Percentiles rank a stretch among this genome's conserved stretches.
Evolutionary conservation across 768 basidiomycete genomes (phyloP).

Genomic region (Glaciozyma antarctica): DNA sequence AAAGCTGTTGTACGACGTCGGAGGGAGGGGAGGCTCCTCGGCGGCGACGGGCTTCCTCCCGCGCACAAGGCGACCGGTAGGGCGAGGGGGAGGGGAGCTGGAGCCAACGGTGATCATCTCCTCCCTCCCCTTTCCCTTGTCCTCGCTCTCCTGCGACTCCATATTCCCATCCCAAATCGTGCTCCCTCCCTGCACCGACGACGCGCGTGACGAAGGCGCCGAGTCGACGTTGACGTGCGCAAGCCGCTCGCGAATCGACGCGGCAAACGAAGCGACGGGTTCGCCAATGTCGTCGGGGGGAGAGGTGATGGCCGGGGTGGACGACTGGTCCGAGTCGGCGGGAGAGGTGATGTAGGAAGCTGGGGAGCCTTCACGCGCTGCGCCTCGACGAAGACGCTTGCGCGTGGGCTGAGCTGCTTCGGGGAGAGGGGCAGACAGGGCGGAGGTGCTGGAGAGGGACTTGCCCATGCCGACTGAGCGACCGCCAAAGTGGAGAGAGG

Average conservation of each 20-base stretch:
- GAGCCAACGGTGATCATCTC: neutral
- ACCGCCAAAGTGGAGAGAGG: neutral
- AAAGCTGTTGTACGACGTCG: neutral
- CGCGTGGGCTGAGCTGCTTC: neutral
- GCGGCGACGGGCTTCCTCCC: neutral
- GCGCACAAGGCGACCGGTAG: neutral
- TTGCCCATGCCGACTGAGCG: neutral
- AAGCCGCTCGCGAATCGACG: conserved; percentile 16
- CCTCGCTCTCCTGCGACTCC: neutral
- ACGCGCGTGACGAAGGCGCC: conserved; percentile 5
- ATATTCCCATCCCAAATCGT: neutral
- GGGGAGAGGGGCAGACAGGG: neutral
- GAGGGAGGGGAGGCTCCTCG: conserved; percentile 1
- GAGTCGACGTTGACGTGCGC: conserved; percentile 28
- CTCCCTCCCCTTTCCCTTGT: neutral
- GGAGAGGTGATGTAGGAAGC: neutral
- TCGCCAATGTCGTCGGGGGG: neutral
- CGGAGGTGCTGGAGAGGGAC: neutral
- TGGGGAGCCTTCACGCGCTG: neutral
- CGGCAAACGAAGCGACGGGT: conserved; percentile 7
- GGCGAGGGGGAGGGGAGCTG: neutral
- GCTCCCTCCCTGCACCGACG: conserved; percentile 17
- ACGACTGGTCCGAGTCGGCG: neutral
- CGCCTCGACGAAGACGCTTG: neutral
- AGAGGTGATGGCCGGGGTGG: neutral